A percentile compares a stretch with the other conserved stretches of the same genome.
phyloP scores from a whole-genome alignment of 2,329 filamentous ascomycete genomes.

The Penicillium sp. region DNA sequence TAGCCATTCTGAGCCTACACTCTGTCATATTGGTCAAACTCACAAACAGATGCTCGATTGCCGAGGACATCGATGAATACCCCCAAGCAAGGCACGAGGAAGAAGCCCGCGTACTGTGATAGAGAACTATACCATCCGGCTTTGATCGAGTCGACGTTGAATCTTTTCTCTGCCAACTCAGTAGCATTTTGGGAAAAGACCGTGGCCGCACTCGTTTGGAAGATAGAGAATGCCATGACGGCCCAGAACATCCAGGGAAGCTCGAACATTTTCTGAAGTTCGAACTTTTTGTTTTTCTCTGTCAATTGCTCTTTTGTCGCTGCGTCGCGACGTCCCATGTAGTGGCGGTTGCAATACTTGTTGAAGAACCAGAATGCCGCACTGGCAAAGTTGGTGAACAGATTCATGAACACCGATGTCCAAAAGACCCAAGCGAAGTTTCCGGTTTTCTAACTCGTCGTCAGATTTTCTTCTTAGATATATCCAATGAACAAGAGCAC shows the following conservation, averaged over 20 bases:
- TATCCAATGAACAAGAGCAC: background rate
- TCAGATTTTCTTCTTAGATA: constrained; percentile 1
- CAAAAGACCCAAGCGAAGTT: constrained; percentile 65
- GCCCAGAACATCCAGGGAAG: constrained; percentile 64
- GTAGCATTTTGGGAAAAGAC: constrained; percentile 62
- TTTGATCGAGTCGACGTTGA: constrained; percentile 55
- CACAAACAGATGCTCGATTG: constrained; percentile 51
- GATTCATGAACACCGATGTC: constrained; percentile 65
- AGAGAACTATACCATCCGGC: constrained; percentile 64
- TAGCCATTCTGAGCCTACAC: background rate
- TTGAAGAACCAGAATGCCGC: constrained; percentile 59
- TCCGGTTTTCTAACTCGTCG: constrained; percentile 48
- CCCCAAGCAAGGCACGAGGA: constrained; percentile 58
- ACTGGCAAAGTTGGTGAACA: constrained; percentile 62
- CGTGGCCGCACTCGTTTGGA: constrained; percentile 58
- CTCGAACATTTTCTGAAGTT: constrained; percentile 56
- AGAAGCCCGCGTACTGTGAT: constrained; percentile 59
- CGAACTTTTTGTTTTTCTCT: constrained; percentile 61
- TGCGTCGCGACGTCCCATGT: constrained; percentile 51
- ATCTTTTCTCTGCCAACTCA: constrained; percentile 61
- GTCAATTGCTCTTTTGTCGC: constrained; percentile 62
- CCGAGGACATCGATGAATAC: constrained; percentile 60
- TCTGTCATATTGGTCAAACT: constrained; percentile 14
- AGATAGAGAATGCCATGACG: constrained; percentile 57
- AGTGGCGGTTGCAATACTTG: constrained; percentile 52